Evolutionary conservation across 176 grass and related monocot genomes (phyloP).

Genomic region (Triticum urartu): DNA sequence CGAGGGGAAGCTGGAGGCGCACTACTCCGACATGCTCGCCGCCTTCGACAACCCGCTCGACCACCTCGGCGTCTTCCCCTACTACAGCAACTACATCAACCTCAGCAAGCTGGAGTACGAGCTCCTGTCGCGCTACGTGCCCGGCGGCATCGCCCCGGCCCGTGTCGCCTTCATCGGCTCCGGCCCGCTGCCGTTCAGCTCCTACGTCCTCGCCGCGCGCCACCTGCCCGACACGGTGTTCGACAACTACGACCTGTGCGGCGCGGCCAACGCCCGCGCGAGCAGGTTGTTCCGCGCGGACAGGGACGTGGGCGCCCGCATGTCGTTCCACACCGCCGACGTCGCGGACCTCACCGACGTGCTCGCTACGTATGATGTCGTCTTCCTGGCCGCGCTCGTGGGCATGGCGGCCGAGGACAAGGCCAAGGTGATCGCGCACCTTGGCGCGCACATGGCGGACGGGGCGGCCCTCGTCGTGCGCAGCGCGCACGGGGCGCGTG

Average conservation of each 20-base stretch:
- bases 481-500: background rate
- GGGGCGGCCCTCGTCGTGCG: constrained; percentile 2
- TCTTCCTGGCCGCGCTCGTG: constrained; percentile 14
- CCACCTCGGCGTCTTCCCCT: constrained; percentile 33
- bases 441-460: background rate
- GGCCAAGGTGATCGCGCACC: background rate
- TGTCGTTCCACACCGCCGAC: background rate
- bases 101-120: background rate
- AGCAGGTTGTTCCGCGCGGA: background rate
- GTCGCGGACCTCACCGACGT: background rate
- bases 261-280: background rate
- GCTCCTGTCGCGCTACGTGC: background rate
- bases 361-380: background rate
- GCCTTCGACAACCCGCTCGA: constrained; percentile 66
- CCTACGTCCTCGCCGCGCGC: background rate
- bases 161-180: background rate
- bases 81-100: constrained; percentile 5
- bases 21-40: constrained; percentile 65
- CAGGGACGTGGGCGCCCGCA: background rate
- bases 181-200: constrained; percentile 1
- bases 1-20: constrained; percentile 62
- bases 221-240: background rate
- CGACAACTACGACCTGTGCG: constrained; percentile 6
- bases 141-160: background rate
- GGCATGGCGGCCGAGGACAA: constrained; percentile 10